Percentiles rank a stretch among this genome's conserved stretches.
Evolutionary conservation across 2,329 filamentous ascomycete genomes (phyloP).

Genomic region (Pseudopithomyces chartarum): DNA sequence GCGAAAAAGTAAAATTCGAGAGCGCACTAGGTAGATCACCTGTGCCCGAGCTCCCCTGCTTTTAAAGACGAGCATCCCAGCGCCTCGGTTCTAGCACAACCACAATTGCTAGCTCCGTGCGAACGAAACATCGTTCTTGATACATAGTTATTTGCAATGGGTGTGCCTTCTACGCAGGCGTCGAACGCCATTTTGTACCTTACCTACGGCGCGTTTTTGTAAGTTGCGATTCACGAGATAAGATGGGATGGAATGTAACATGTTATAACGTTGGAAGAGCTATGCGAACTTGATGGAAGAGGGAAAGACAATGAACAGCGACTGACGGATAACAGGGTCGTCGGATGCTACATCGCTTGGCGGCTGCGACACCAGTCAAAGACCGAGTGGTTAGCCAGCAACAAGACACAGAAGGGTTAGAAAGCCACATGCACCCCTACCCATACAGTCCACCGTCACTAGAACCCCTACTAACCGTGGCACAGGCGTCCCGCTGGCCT

Average conservation of each 20-base stretch:
- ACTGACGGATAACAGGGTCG: constrained; percentile 54
- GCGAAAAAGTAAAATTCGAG: constrained; percentile 6
- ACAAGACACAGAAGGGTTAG: constrained; percentile 81
- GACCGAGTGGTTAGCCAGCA: constrained; percentile 73
- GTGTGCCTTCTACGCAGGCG: constrained; percentile 73
- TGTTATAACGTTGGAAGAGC: not conserved
- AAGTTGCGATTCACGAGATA: constrained; percentile 34
- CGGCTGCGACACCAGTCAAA: constrained; percentile 66
- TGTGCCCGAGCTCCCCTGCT: not conserved
- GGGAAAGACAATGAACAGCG: constrained; percentile 10
- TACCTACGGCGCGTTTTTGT: constrained; percentile 80
- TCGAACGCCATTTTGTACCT: constrained; percentile 85
- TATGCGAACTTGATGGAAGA: not conserved
- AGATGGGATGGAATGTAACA: no score
- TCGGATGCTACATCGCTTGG: constrained; percentile 66
- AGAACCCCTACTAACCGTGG: constrained; percentile 22
- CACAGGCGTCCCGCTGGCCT: constrained; percentile 75
- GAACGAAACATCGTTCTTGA: not conserved
- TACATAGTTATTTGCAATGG: constrained; percentile 59
- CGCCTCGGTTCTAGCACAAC: not conserved
- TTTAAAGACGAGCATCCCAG: constrained; percentile 9
- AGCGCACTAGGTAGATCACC: not conserved
- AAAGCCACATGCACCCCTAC: constrained; percentile 15
- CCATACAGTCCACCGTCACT: constrained; percentile 3
- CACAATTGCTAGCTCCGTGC: not conserved